Percentiles rank a stretch among this genome's conserved stretches.
phyloP scores from a whole-genome alignment of 2,329 filamentous ascomycete genomes.

The Ilyonectria destructans region DNA sequence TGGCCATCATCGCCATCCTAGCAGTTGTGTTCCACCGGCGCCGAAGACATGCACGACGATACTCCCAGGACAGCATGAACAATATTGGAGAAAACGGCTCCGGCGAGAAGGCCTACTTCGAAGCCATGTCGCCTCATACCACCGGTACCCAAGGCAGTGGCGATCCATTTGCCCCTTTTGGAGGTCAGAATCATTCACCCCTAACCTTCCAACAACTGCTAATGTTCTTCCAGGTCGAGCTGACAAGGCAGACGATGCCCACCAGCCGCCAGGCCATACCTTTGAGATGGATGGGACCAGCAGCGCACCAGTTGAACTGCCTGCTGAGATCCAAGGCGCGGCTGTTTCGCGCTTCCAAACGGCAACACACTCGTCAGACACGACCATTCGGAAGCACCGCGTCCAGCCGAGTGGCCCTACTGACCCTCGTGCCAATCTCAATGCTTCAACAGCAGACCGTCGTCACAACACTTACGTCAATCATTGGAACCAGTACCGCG shows the following conservation, averaged over 20 bases:
- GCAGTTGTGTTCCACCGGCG: constrained; percentile 43
- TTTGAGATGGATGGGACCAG: constrained; percentile 59
- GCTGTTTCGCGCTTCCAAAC: constrained; percentile 11
- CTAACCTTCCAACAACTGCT: constrained; percentile 26
- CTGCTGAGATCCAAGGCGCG: constrained; percentile 43
- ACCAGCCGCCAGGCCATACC: constrained; percentile 48
- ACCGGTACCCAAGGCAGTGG: constrained; percentile 45
- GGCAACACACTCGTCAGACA: constrained; percentile 25
- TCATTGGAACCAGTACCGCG: constrained; percentile 57
- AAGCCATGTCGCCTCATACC: constrained; percentile 48
- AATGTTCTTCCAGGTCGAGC: constrained; percentile 51
- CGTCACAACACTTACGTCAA: constrained; percentile 54
- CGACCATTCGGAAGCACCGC: constrained; percentile 27
- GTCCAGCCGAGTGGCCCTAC: constrained; percentile 34
- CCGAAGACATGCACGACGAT: constrained; percentile 29
- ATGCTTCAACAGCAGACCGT: constrained; percentile 50
- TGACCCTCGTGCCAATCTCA: constrained; percentile 57
- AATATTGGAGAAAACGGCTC: constrained; percentile 37
- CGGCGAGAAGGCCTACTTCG: constrained; percentile 50
- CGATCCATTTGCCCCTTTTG: constrained; percentile 63
- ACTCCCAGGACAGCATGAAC: constrained; percentile 12
- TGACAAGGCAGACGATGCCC: constrained; percentile 51
- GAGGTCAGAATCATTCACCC: constrained; percentile 55
- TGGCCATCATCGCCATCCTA: constrained; percentile 48
- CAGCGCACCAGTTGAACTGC: constrained; percentile 53